Conservation (phyloP, 805 yeast species). For the Hanseniaspora guilliermondii region DNA sequence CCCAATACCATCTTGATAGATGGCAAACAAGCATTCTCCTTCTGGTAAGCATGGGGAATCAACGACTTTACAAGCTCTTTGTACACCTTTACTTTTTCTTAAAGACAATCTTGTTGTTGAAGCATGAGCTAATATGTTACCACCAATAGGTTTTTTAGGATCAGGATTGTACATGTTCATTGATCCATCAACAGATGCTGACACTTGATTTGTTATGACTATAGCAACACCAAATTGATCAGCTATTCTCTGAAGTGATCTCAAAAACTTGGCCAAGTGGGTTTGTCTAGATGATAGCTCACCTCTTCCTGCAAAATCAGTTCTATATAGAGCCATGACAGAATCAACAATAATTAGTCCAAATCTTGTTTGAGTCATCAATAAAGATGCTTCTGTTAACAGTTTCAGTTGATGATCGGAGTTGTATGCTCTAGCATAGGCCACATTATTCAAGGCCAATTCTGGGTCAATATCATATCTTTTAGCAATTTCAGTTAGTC, state of each 20-base stretch:
- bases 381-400: slow-evolving; percentile 76
- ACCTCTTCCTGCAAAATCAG: slow-evolving; percentile 91
- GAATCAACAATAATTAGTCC: slow-evolving; percentile 89
- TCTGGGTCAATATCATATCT: slow-evolving; percentile 85
- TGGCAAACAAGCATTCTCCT: slow-evolving; percentile 87
- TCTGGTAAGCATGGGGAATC: slow-evolving; percentile 97
- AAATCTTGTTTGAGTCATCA: slow-evolving; percentile 93
- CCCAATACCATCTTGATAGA: slow-evolving; percentile 92
- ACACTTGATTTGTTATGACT: slow-evolving; percentile 90
- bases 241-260: slow-evolving; percentile 82
- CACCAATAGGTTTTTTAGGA: slow-evolving; percentile 97
- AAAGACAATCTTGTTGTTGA: slow-evolving; percentile 87
- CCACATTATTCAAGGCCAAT: slow-evolving; percentile 92
- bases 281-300: slow-evolving; percentile 89
- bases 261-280: slow-evolving; percentile 86
- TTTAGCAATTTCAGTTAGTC: slow-evolving; percentile 79
- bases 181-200: slow-evolving; percentile 89
- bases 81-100: slow-evolving; percentile 83
- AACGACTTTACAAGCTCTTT: slow-evolving; percentile 84
- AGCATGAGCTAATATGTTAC: slow-evolving; percentile 92
- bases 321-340: slow-evolving; percentile 89
- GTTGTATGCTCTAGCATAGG: slow-evolving; percentile 92
- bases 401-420: slow-evolving; percentile 90
- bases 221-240: slow-evolving; percentile 98
- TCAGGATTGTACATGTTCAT: slow-evolving; percentile 70